Conservation (phyloP, 352 stramenopile species). For the Globisporangium alternatum region DNA sequence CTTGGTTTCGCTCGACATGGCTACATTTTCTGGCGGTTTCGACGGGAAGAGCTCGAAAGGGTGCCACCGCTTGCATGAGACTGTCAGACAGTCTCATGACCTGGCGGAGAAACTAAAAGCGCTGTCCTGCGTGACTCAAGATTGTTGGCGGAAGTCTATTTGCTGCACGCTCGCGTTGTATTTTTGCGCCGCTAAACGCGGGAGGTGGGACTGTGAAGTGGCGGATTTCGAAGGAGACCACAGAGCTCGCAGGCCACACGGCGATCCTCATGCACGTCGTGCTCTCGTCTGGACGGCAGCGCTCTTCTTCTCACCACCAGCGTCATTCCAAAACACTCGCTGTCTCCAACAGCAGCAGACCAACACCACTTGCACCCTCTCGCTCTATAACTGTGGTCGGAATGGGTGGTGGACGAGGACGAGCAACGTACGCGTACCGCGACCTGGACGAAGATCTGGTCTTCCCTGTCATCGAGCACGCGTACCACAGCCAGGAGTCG, state of each 20-base stretch:
- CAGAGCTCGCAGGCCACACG: background rate
- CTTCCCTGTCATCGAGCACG: conserved; percentile 13
- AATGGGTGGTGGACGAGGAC: conserved; percentile 10
- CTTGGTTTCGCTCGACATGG: background rate
- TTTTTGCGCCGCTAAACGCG: background rate
- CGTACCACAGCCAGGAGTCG: conserved; percentile 18
- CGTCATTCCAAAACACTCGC: background rate
- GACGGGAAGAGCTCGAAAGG: background rate
- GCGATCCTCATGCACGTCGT: background rate
- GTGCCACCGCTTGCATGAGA: background rate
- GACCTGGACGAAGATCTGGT: conserved; percentile 18
- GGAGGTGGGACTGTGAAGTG: background rate
- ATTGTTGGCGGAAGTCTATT: background rate
- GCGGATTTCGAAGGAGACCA: background rate
- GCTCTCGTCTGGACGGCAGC: background rate
- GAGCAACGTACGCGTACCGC: conserved; percentile 16
- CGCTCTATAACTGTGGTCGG: conserved; percentile 6
- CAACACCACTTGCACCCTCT: background rate
- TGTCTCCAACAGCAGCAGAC: background rate
- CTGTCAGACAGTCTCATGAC: background rate
- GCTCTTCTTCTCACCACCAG: background rate
- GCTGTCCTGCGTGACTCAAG: background rate
- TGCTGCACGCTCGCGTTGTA: background rate
- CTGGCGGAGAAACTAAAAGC: conserved; percentile 1
- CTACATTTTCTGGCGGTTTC: background rate